Evolutionary conservation across 805 yeast genomes (phyloP).

Genomic region (Starmerella lactis-condensi): DNA sequence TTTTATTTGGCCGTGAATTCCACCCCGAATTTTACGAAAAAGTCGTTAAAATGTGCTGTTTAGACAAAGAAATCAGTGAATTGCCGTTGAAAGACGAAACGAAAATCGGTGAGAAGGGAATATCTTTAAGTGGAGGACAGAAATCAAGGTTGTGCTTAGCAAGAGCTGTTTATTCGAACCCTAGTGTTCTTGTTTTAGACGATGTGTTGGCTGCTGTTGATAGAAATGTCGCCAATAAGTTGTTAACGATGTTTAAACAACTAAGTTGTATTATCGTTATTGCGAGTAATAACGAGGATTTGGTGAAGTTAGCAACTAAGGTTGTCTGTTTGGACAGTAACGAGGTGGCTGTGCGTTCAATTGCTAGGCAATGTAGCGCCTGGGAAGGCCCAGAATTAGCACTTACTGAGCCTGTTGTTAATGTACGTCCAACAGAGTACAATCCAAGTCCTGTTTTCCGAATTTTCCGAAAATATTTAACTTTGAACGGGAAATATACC

Average conservation of each 20-base stretch:
- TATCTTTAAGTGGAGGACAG: constrained; percentile 89
- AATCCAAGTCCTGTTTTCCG: too few species aligned
- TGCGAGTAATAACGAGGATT: constrained; percentile 64
- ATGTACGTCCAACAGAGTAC: too few species aligned
- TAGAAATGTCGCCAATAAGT: constrained; percentile 55
- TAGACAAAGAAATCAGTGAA: constrained; percentile 49
- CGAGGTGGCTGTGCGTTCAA: constrained; percentile 14
- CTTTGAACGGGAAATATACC: constrained; percentile 28
- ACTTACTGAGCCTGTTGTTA: too few species aligned
- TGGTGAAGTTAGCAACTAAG: constrained; percentile 47
- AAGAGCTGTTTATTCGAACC: constrained; percentile 83
- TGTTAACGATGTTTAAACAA: constrained; percentile 56
- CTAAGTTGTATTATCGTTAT: constrained; percentile 49
- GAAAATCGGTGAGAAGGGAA: constrained; percentile 88
- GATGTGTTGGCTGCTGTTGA: constrained; percentile 92
- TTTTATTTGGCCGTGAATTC: constrained; percentile 57
- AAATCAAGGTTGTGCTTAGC: constrained; percentile 84
- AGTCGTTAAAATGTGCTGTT: constrained; percentile 49
- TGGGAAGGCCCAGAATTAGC: background rate
- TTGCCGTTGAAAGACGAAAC: constrained; percentile 76
- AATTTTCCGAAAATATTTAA: background rate
- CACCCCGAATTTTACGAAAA: constrained; percentile 55
- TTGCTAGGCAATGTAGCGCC: background rate
- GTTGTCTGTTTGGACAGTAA: constrained; percentile 46
- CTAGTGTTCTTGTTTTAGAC: constrained; percentile 70